Conservation (phyloP, 2,329 filamentous ascomycete species). For the Aureobasidium lini region DNA sequence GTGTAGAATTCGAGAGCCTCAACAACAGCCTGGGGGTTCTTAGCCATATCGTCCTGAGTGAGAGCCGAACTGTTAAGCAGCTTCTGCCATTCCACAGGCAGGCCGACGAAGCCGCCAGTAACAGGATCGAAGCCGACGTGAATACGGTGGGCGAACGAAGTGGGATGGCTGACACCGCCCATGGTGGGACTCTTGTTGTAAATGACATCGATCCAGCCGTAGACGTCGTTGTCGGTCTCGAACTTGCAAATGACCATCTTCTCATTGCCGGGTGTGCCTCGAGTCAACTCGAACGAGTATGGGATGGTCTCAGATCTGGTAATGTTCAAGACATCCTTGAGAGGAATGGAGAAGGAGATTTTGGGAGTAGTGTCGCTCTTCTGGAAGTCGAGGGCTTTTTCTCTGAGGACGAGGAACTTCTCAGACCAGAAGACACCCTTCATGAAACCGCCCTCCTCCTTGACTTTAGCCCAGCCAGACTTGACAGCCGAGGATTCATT, state of each 20-base stretch:
- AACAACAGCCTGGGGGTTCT: constrained; percentile 65
- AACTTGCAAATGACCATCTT: constrained; percentile 87
- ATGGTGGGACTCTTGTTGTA: constrained; percentile 95
- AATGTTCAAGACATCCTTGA: constrained; percentile 84
- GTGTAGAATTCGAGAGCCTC: constrained; percentile 82
- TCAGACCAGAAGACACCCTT: constrained; percentile 78
- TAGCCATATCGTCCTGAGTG: constrained; percentile 97
- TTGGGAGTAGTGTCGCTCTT: constrained; percentile 79
- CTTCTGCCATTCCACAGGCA: constrained; percentile 96
- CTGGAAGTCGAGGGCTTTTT: constrained; percentile 89
- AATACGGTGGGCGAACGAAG: constrained; percentile 94
- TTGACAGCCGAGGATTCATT: constrained; percentile 37
- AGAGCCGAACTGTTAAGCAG: constrained; percentile 92
- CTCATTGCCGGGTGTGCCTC: constrained; percentile 59
- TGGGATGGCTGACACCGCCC: constrained; percentile 96
- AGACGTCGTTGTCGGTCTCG: constrained; percentile 92
- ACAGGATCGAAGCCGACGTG: constrained; percentile 96
- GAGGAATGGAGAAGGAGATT: constrained; percentile 72
- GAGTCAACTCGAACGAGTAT: constrained; percentile 89
- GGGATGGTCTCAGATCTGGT: constrained; percentile 85
- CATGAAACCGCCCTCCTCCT: constrained; percentile 83
- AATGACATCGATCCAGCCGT: constrained; percentile 98
- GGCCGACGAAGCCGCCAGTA: constrained; percentile 87
- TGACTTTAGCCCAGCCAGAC: constrained; percentile 73
- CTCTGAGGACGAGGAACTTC: constrained; percentile 83